Percentiles rank a stretch among this genome's conserved stretches.
phyloP scores from a whole-genome alignment of 345 rosid species.

The Reutealis trisperma region DNA sequence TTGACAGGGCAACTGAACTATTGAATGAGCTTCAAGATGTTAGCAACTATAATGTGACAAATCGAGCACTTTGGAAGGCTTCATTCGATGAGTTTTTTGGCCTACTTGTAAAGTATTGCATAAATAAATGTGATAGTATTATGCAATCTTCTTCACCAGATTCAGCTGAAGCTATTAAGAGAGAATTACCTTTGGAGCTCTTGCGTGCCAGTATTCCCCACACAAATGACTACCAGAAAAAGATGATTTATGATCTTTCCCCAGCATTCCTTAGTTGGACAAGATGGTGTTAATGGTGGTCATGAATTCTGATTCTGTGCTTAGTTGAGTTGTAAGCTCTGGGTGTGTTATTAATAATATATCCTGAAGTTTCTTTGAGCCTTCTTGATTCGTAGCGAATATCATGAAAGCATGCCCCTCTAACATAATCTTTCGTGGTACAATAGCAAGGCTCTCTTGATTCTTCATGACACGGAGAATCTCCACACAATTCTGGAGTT shows the following conservation, averaged over 20 bases:
- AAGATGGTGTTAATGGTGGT: constrained; percentile 30
- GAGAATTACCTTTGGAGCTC: constrained; percentile 86
- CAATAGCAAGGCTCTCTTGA: background rate
- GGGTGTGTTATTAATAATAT: background rate
- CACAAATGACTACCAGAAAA: constrained; percentile 77
- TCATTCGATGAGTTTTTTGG: constrained; percentile 81
- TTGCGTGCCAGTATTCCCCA: constrained; percentile 83
- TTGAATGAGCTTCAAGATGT: constrained; percentile 53
- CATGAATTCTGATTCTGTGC: constrained; percentile 10
- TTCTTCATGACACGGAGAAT: background rate
- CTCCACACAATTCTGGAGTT: too few relatives aligned
- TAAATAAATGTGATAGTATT: constrained; percentile 69
- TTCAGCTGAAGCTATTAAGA: constrained; percentile 68
- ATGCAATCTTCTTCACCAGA: constrained; percentile 67
- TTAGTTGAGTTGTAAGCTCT: background rate
- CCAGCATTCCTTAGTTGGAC: constrained; percentile 64
- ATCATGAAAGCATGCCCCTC: background rate
- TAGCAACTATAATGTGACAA: constrained; percentile 49
- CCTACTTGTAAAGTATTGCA: constrained; percentile 73
- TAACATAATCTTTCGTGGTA: background rate
- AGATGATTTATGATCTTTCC: constrained; percentile 68
- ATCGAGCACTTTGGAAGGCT: constrained; percentile 76
- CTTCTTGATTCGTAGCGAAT: background rate
- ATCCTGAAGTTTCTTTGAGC: background rate
- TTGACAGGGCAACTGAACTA: constrained; percentile 77